These are phyloP conservation scores for Penicillium bovifimosum DNA, from an alignment of 495 filamentous ascomycete species.

Conservation along the genomic window DNA sequence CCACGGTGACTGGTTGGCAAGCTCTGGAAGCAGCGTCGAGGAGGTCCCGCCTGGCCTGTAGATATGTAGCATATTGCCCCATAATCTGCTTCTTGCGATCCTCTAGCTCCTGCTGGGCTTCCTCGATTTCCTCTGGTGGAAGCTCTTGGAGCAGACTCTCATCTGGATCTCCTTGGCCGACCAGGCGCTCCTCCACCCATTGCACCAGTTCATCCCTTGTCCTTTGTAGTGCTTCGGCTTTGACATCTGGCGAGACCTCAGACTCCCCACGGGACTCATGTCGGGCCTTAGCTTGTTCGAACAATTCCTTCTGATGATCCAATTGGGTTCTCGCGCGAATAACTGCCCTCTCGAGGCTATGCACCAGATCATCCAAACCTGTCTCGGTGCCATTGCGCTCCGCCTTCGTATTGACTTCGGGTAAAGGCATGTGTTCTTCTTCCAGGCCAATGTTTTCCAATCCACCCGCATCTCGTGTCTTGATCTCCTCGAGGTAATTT, in stretches of 20 bases:
- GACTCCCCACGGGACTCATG: constrained; percentile 13
- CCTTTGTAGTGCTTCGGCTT: constrained; percentile 40
- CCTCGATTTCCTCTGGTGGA: constrained; percentile 31
- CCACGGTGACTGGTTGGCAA: constrained; percentile 30
- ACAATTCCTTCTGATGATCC: constrained; percentile 55
- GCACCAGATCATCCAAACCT: constrained; percentile 46
- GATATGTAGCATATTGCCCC: constrained; percentile 42
- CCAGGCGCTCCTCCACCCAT: constrained; percentile 67
- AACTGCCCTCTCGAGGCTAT: constrained; percentile 60
- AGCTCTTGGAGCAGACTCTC: constrained; percentile 37
- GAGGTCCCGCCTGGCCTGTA: constrained; percentile 33
- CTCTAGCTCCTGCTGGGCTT: constrained; percentile 30
- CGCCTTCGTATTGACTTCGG: constrained; percentile 24
- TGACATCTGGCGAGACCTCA: constrained; percentile 30
- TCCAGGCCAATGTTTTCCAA: constrained; percentile 42
- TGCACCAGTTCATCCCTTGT: constrained; percentile 61
- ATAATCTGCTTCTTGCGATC: constrained; percentile 43
- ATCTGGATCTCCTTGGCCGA: constrained; percentile 42
- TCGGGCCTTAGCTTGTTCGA: constrained; percentile 49
- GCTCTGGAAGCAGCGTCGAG: constrained; percentile 35
- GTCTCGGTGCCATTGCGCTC: constrained; percentile 8
- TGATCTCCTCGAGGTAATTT: constrained; percentile 37
- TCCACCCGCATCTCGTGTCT: constrained; percentile 37
- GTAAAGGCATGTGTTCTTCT: constrained; percentile 39
- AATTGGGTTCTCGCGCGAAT: constrained; percentile 57